Evolutionary conservation across 805 yeast species (phyloP), one percentile per base, ranked within the genome.

Genomic region (Saccharomycopsis selenospora): DNA sequence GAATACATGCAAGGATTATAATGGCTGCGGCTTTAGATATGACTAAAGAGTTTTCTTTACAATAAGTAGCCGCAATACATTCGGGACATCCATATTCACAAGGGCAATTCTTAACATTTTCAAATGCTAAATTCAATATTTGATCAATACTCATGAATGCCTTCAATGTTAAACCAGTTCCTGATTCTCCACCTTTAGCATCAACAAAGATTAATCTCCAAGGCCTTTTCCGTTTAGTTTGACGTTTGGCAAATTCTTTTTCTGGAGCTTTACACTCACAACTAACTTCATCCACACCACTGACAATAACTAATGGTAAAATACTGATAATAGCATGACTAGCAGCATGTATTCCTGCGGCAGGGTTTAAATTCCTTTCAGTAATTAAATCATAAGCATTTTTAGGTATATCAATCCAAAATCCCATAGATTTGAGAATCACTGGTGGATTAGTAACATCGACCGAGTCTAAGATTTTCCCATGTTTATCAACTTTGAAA

Each of bases 251-350:
- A 70, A 91, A 86, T 61, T 93, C 99, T 58, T 93, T 93, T 55
- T 89, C 95, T 0, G 99, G 97, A 0, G 98, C 97, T 59, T 93
- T 93, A 64, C 99, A 93, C 63, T 93, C 99, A 0, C 98, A 87
- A 41, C 76, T 77, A 11, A 93, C 73, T 57, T 93, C 99, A 55
- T 80, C 84, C 3, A 77, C 73, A 0, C 87, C 85, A 14, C 86
- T 80, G 10, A 80, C 78, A 3, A 89, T 79, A 51, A 77, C 81
- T 24, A 82, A 63, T 0, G 97, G 95, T 24, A 90, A 61, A 50
- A 86, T 72, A 42, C 85, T 81, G 75, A 93, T 81, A 1, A 93
- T 67, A 0, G 88, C 88, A 68, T 93, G 99, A 55, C 89, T 91
- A 0, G 96, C 95, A 1, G 95, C 97, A 66, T 93, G 99, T n/a